Percentiles rank a stretch among this genome's conserved stretches.
These are phyloP conservation scores for Phyllosticta citrichinensis DNA, from an alignment of 2,329 filamentous ascomycete genomes.

Conservation along the genomic window DNA sequence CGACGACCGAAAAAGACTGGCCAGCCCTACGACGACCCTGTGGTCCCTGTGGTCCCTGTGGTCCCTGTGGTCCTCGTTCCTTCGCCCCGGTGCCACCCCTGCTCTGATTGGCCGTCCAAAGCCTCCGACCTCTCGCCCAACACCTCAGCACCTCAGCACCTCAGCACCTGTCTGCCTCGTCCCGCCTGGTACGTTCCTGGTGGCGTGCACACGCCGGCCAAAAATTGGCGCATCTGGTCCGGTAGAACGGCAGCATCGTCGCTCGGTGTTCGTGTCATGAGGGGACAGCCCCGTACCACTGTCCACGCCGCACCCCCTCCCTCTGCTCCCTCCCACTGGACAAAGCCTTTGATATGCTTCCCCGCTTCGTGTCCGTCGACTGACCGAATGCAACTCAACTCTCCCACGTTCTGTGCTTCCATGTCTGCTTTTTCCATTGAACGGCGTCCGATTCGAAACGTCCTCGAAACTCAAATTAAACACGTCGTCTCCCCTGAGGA, in stretches of 20 bases:
- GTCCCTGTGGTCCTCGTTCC: neutral
- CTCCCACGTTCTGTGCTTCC: neutral
- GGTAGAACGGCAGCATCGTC: neutral
- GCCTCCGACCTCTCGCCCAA: neutral
- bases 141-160: neutral
- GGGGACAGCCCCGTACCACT: neutral
- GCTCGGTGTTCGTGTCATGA: neutral
- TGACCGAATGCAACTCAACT: neutral
- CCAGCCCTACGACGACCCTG: neutral
- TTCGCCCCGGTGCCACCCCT: neutral
- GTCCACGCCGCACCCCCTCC: neutral
- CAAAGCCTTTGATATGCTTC: neutral
- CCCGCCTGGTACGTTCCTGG: neutral
- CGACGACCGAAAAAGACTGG: neutral
- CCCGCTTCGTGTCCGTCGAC: neutral
- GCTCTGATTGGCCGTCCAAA: neutral
- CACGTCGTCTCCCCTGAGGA: neutral
- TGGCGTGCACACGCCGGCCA: neutral
- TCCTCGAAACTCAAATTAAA: neutral
- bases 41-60: neutral
- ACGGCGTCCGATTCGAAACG: neutral
- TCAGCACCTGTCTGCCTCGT: neutral
- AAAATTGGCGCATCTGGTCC: neutral
- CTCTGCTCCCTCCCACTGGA: neutral
- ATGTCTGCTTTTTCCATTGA: neutral